Percentiles rank a stretch among this genome's conserved stretches.
Conservation (phyloP, 1,284 basidiomycete genomes). For the Cryptococcus maquisensis region DNA sequence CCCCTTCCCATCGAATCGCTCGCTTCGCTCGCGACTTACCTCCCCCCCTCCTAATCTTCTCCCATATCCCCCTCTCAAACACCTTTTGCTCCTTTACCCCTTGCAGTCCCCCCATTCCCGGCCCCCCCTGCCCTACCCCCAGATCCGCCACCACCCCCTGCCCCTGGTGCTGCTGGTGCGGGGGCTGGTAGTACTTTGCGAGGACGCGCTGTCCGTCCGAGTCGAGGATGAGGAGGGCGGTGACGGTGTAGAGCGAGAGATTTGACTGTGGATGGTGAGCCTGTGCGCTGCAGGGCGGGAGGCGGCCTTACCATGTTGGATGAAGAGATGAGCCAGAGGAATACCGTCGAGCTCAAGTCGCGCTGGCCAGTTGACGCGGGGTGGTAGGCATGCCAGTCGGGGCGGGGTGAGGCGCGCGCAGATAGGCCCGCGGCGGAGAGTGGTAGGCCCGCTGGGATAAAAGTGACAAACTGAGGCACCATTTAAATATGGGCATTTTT, state of each 20-base stretch:
- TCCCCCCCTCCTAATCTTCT: conserved; percentile 88
- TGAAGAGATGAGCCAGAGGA: neutral
- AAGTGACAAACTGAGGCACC: conserved; percentile 2
- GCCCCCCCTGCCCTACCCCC: conserved; percentile 39
- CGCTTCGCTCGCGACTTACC: too few relatives aligned
- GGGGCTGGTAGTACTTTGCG: conserved; percentile 80
- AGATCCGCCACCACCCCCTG: conserved; percentile 50
- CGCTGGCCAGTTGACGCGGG: neutral
- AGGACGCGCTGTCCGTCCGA: conserved; percentile 89
- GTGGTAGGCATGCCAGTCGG: conserved; percentile 1
- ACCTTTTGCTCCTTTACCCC: conserved; percentile 88
- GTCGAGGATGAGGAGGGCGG: conserved; percentile 88
- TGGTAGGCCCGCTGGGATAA: conserved; percentile 7
- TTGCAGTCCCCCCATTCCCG: conserved; percentile 43
- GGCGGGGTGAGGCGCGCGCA: neutral
- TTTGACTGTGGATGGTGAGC: conserved; percentile 55
- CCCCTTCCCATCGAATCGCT: neutral
- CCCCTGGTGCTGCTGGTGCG: conserved; percentile 55
- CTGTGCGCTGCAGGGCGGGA: neutral
- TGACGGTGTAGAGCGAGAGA: conserved; percentile 77
- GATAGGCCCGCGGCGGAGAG: neutral
- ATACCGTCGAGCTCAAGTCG: neutral
- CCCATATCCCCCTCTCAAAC: conserved; percentile 92
- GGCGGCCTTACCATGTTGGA: conserved; percentile 6
- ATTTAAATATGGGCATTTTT: neutral